Conservation (phyloP, 1,139 yeast genomes). For the Torulaspora globosa region DNA sequence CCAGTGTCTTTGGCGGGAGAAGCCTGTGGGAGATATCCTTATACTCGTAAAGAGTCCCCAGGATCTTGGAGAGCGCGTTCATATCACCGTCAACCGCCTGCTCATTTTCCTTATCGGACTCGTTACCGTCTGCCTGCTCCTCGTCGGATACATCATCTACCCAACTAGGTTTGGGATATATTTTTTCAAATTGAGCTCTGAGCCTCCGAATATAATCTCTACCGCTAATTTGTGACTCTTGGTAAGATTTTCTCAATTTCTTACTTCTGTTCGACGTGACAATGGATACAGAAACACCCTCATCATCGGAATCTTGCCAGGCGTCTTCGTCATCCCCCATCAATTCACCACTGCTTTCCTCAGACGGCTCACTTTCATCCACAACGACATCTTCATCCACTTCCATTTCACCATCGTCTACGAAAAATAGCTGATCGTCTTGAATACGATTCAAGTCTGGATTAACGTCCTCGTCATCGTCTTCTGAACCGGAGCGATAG, state of each 20-base stretch:
- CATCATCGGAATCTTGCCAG: constrained; percentile 95
- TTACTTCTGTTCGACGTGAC: constrained; percentile 55
- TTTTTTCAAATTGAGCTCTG: constrained; percentile 78
- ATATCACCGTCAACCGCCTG: constrained; percentile 42
- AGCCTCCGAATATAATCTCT: constrained; percentile 65
- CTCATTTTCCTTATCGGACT: constrained; percentile 40
- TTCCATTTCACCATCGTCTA: constrained; percentile 50
- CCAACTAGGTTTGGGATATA: constrained; percentile 90
- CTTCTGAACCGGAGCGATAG: constrained; percentile 37
- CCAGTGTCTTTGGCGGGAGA: constrained; percentile 66
- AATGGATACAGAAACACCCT: constrained; percentile 59
- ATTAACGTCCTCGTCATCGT: constrained; percentile 37
- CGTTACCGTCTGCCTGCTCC: constrained; percentile 30
- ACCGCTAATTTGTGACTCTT: constrained; percentile 60
- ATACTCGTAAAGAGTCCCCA: constrained; percentile 57
- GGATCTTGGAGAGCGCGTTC: constrained; percentile 55
- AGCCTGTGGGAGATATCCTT: constrained; percentile 51
- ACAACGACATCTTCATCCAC: constrained; percentile 39
- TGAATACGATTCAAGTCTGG: constrained; percentile 36
- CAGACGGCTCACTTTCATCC: constrained; percentile 45
- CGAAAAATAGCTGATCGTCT: constrained; percentile 63
- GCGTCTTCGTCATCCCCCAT: constrained; percentile 41
- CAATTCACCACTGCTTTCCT: constrained; percentile 21
- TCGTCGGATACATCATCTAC: constrained; percentile 42
- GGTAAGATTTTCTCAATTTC: constrained; percentile 64